These are phyloP conservation scores for Candida dubliniensis DNA, from an alignment of 1,139 yeast genomes.

Conservation along the genomic window DNA sequence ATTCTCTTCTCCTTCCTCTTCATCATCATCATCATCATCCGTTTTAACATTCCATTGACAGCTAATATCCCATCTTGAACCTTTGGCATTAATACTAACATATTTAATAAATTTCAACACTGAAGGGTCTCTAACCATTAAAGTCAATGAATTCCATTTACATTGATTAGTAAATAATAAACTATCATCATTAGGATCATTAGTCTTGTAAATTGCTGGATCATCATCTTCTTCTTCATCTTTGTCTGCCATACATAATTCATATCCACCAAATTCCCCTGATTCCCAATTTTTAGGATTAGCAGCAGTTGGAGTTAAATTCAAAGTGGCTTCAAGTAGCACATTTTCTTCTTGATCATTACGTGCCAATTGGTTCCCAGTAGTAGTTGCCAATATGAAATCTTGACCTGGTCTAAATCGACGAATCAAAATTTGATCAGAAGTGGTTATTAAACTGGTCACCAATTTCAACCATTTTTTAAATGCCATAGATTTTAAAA, in stretches of 20 bases:
- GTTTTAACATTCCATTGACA: slow-evolving; percentile 74
- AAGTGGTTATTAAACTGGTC: slow-evolving; percentile 63
- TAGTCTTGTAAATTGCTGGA: slow-evolving; percentile 57
- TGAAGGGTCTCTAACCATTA: slow-evolving; percentile 80
- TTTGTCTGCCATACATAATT: slow-evolving; percentile 72
- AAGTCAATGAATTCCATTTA: slow-evolving; percentile 73
- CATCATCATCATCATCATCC: slow-evolving; percentile 20
- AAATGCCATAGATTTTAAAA: slow-evolving; percentile 63
- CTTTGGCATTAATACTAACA: slow-evolving; percentile 83
- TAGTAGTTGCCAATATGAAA: slow-evolving; percentile 84
- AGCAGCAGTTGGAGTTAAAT: slow-evolving; percentile 68
- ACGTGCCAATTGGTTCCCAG: slow-evolving; percentile 48
- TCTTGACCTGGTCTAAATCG: slow-evolving; percentile 95
- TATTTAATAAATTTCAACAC: slow-evolving; percentile 90
- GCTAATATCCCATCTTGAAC: slow-evolving; percentile 89
- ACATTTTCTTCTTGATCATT: slow-evolving; percentile 45
- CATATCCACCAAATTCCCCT: slow-evolving; percentile 94
- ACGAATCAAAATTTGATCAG: slow-evolving; percentile 71
- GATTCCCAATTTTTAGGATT: slow-evolving; percentile 67
- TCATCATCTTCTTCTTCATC: slow-evolving; percentile 54
- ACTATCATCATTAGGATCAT: slow-evolving; percentile 68
- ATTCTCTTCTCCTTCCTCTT: slow-evolving; percentile 18
- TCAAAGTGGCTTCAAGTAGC: slow-evolving; percentile 66
- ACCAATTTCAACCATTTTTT: slow-evolving; percentile 66
- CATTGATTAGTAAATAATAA: slow-evolving; percentile 82